A percentile compares a stretch with the other conserved stretches of the same genome.
phyloP scores from a whole-genome alignment of 2,329 filamentous ascomycete genomes.

The Juglanconis juglandina region DNA sequence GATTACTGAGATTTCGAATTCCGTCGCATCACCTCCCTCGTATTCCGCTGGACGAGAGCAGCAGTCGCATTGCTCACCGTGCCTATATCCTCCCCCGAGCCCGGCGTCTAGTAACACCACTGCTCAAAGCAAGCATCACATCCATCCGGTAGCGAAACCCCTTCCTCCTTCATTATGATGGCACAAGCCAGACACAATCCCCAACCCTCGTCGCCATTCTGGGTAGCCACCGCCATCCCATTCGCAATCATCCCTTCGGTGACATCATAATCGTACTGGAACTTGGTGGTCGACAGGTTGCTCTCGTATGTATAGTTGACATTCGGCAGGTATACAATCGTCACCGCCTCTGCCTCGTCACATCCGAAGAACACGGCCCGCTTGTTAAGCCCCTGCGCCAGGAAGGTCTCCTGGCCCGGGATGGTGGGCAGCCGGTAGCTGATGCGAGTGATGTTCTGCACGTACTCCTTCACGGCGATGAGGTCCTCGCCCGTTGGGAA shows the following conservation, averaged over 20 bases:
- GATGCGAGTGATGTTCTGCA: constrained; percentile 2
- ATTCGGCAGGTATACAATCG: constrained; percentile 6
- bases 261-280: not conserved
- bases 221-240: not conserved
- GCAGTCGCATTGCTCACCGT: not conserved
- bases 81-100: not conserved
- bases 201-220: constrained; percentile 2
- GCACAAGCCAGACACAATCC: constrained; percentile 5
- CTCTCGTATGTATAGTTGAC: constrained; percentile 8
- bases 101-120: not conserved
- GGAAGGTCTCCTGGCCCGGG: not conserved
- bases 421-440: not conserved
- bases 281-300: not conserved
- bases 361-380: not conserved
- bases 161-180: constrained; percentile 7
- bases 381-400: constrained; percentile 1
- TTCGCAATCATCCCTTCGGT: constrained; percentile 6
- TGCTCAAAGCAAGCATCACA: constrained; percentile 4
- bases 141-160: not conserved
- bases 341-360: constrained; percentile 6
- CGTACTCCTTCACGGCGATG: not conserved
- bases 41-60: not conserved
- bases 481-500: not conserved
- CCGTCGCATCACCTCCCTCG: not conserved
- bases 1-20: not conserved